Percentiles rank a stretch among this genome's conserved stretches.
These are phyloP conservation scores for Didymellaceae sp. DNA, from an alignment of 2,329 filamentous ascomycete genomes.

Conservation along the genomic window DNA sequence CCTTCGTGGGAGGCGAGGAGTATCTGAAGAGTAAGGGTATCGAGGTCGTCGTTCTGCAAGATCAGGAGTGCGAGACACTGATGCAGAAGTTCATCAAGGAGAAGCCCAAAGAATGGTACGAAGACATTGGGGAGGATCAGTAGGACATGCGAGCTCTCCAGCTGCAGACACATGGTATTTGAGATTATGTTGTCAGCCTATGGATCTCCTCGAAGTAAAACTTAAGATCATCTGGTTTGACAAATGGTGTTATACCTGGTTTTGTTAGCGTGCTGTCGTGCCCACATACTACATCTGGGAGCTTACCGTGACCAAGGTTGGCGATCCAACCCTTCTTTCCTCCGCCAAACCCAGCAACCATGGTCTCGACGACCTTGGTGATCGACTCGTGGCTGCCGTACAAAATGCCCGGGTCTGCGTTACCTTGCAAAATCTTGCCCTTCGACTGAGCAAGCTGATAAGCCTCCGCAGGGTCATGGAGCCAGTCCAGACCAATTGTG, in stretches of 20 bases:
- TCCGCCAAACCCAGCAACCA: constrained; percentile 84
- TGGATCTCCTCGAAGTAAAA: constrained; percentile 96
- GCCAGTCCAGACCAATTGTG: constrained; percentile 93
- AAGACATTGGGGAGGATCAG: constrained; percentile 45
- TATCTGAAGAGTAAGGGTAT: constrained; percentile 72
- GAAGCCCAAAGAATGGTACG: constrained; percentile 73
- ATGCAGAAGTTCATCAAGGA: constrained; percentile 76
- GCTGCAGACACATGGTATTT: background rate
- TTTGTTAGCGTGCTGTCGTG: constrained; percentile 24
- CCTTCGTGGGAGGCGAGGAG: constrained; percentile 74
- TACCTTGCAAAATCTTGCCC: constrained; percentile 87
- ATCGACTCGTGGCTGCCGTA: constrained; percentile 86
- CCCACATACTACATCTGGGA: too few species aligned
- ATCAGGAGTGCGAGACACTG: constrained; percentile 68
- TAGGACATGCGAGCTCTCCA: background rate
- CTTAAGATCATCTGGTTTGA: constrained; percentile 89
- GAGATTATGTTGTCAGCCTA: constrained; percentile 35
- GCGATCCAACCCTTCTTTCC: constrained; percentile 95
- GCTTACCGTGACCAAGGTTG: constrained; percentile 89
- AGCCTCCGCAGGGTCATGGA: constrained; percentile 85
- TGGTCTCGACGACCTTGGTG: constrained; percentile 79
- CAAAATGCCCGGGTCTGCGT: constrained; percentile 90
- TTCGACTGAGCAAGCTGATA: constrained; percentile 73
- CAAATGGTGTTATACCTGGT: constrained; percentile 87
- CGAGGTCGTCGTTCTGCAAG: constrained; percentile 74